phyloP scores from a whole-genome alignment of 176 grass and related monocot genomes.

The Secale cereale region DNA sequence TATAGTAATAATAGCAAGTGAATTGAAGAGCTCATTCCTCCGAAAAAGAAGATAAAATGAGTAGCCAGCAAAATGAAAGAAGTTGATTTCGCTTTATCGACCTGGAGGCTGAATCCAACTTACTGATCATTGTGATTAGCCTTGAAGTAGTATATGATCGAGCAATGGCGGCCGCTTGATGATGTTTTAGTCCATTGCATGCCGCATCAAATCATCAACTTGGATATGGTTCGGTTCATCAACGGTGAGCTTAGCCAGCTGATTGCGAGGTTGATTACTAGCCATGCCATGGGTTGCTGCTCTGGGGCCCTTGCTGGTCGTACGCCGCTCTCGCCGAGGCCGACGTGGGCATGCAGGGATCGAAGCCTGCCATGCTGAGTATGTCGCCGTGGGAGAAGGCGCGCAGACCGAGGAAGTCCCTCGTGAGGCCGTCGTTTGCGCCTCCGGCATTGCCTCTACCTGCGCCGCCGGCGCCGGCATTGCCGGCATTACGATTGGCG shows the following conservation, averaged over 20 bases:
- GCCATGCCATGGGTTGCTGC: slow-evolving; percentile 64
- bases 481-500: slow-evolving; percentile 15
- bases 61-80: slow-evolving; percentile 17
- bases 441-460: slow-evolving; percentile 21
- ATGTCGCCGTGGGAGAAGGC: slow-evolving; percentile 79
- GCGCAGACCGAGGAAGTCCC: slow-evolving; percentile 86
- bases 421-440: slow-evolving; percentile 59
- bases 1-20: neutral
- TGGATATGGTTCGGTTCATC: neutral
- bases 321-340: slow-evolving; percentile 44
- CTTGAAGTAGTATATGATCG: neutral
- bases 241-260: neutral
- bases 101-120: slow-evolving; percentile 18
- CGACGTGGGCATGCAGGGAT: slow-evolving; percentile 56
- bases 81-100: slow-evolving; percentile 14
- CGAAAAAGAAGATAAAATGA: slow-evolving; percentile 34
- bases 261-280: slow-evolving; percentile 5
- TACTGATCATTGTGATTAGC: slow-evolving; percentile 19
- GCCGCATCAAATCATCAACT: neutral
- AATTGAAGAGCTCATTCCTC: slow-evolving; percentile 22
- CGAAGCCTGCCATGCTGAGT: slow-evolving; percentile 65
- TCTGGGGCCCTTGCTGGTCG: slow-evolving; percentile 51
- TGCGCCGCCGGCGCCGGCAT: slow-evolving; percentile 12
- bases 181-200: neutral
- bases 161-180: neutral